Conservation (phyloP, 2,329 filamentous ascomycete genomes). For the Aureobasidium sp. region DNA sequence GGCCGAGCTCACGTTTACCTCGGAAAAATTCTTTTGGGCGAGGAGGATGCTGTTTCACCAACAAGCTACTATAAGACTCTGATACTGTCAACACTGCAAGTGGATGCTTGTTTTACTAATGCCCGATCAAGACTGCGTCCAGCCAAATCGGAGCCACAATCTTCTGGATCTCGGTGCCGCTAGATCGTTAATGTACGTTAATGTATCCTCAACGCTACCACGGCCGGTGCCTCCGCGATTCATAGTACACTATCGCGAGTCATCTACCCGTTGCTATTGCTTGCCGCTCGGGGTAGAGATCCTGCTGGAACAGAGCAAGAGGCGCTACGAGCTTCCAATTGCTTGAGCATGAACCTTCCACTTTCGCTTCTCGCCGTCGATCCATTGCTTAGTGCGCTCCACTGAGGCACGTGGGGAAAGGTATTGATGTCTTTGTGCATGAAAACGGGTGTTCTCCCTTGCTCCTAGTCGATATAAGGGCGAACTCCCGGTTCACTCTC, state of each 20-base stretch:
- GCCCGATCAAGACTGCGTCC: background rate
- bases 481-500: background rate
- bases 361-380: constrained; percentile 1
- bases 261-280: background rate
- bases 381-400: background rate
- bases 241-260: background rate
- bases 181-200: background rate
- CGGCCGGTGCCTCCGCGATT: background rate
- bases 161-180: background rate
- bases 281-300: background rate
- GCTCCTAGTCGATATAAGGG: background rate
- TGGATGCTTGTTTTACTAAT: background rate
- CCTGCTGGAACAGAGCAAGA: background rate
- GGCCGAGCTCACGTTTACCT: background rate
- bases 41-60: constrained; percentile 1
- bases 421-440: background rate
- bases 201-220: background rate
- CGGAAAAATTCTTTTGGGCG: background rate
- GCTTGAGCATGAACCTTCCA: background rate
- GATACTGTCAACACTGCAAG: background rate
- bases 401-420: background rate
- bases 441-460: background rate
- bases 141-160: background rate
- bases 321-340: background rate
- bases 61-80: background rate